Evolutionary conservation across 1,284 basidiomycete genomes (phyloP).

Genomic region (Leccinum subfulvum): DNA sequence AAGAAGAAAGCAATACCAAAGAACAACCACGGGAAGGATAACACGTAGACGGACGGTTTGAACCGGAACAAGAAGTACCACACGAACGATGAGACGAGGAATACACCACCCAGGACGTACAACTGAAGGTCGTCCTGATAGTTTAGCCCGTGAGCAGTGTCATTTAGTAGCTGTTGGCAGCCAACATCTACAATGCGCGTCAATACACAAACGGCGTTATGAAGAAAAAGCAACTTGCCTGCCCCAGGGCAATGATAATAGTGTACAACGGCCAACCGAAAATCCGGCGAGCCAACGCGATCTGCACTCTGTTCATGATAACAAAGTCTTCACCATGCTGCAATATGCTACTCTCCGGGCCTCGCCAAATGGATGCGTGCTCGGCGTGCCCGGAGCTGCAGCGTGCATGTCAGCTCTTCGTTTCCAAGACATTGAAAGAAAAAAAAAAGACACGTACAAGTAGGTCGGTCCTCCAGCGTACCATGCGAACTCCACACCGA

Average conservation of each 20-base stretch:
- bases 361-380: constrained; percentile 50
- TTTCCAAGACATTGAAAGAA: neutral
- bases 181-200: constrained; percentile 55
- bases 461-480: constrained; percentile 54
- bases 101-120: constrained; percentile 87
- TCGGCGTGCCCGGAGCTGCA: constrained; percentile 50
- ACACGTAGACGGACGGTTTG: constrained; percentile 83
- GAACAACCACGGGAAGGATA: constrained; percentile 86
- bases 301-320: constrained; percentile 79
- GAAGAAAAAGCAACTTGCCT: constrained; percentile 44
- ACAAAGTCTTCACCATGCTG: constrained; percentile 52
- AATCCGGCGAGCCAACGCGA: constrained; percentile 74
- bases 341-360: constrained; percentile 44
- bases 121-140: constrained; percentile 79
- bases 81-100: constrained; percentile 78
- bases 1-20: constrained; percentile 87
- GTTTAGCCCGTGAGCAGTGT: constrained; percentile 82
- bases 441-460: constrained; percentile 50
- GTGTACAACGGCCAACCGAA: constrained; percentile 88
- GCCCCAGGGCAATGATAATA: constrained; percentile 82
- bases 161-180: constrained; percentile 92
- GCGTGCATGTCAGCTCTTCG: neutral
- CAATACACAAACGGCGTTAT: neutral
- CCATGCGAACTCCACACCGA: constrained; percentile 75
- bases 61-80: constrained; percentile 92